Conservation (phyloP, 2,329 filamentous ascomycete genomes). For the Lasiodiplodia sp. region DNA sequence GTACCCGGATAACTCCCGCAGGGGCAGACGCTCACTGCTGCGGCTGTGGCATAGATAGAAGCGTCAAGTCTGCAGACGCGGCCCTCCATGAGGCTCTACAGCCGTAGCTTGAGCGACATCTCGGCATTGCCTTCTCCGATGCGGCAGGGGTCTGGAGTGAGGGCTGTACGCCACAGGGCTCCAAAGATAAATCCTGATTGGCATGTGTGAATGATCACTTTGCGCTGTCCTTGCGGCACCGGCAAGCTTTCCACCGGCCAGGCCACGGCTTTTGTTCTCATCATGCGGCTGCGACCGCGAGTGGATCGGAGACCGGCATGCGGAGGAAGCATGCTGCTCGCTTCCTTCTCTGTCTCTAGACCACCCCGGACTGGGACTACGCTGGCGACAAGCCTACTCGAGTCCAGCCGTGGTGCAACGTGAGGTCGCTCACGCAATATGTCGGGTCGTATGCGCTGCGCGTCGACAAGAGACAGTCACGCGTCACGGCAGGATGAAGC, state of each 20-base stretch:
- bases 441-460: background rate
- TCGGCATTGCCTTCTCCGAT: slow-evolving; percentile 27
- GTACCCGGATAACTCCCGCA: background rate
- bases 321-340: slow-evolving; percentile 23
- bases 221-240: background rate
- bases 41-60: slow-evolving; percentile 13
- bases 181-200: slow-evolving; percentile 17
- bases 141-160: slow-evolving; percentile 24
- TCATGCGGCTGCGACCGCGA: slow-evolving; percentile 12
- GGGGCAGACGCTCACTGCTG: slow-evolving; percentile 3
- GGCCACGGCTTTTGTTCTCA: slow-evolving; percentile 5
- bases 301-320: slow-evolving; percentile 24
- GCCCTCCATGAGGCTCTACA: slow-evolving; percentile 28
- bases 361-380: background rate
- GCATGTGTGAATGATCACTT: slow-evolving; percentile 13
- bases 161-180: slow-evolving; percentile 22
- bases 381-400: background rate
- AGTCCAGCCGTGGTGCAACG: background rate
- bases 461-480: background rate
- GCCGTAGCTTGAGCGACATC: slow-evolving; percentile 28
- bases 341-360: slow-evolving; percentile 23
- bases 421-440: background rate
- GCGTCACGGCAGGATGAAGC: background rate
- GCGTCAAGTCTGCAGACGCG: slow-evolving; percentile 5
- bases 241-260: background rate